Evolutionary conservation across 768 basidiomycete species (phyloP).

Genomic region (Tulasnella calospora): DNA sequence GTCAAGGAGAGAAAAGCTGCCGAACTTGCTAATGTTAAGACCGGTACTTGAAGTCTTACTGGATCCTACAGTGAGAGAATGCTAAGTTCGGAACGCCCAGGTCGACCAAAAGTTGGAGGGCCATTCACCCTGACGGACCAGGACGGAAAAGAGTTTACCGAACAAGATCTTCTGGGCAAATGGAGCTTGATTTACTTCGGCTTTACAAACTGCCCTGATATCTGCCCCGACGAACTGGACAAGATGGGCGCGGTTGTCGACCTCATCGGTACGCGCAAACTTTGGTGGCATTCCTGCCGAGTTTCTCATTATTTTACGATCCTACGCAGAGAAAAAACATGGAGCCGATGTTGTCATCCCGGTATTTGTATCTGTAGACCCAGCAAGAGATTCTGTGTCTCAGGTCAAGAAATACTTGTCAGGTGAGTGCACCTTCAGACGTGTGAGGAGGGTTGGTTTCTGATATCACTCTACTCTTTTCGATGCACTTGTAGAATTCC

Average conservation of each 20-base stretch:
- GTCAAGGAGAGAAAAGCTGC: slow-evolving; percentile 70
- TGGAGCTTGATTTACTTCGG: slow-evolving; percentile 96
- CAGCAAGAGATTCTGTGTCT: slow-evolving; percentile 71
- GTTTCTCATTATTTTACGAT: neutral
- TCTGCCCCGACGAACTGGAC: slow-evolving; percentile 96
- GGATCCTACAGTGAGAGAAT: neutral
- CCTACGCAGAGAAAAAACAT: slow-evolving; percentile 55
- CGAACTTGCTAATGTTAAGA: slow-evolving; percentile 16
- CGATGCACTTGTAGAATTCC: slow-evolving; percentile 65
- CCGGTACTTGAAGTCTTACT: slow-evolving; percentile 30
- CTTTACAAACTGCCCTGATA: slow-evolving; percentile 99
- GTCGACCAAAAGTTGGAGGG: slow-evolving; percentile 70
- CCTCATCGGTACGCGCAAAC: slow-evolving; percentile 53
- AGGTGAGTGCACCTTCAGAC: slow-evolving; percentile 34
- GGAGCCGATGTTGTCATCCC: slow-evolving; percentile 69
- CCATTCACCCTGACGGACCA: slow-evolving; percentile 74
- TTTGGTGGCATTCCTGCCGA: neutral
- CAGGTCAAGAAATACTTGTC: slow-evolving; percentile 43
- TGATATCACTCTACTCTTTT: no score
- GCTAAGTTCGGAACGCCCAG: neutral
- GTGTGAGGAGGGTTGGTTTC: neutral
- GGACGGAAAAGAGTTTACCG: slow-evolving; percentile 65
- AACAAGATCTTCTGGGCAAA: slow-evolving; percentile 77
- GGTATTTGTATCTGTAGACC: slow-evolving; percentile 94
- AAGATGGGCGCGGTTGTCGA: slow-evolving; percentile 80